Conservation (phyloP, 2,329 filamentous ascomycete genomes). For the Nakataea oryzae region DNA sequence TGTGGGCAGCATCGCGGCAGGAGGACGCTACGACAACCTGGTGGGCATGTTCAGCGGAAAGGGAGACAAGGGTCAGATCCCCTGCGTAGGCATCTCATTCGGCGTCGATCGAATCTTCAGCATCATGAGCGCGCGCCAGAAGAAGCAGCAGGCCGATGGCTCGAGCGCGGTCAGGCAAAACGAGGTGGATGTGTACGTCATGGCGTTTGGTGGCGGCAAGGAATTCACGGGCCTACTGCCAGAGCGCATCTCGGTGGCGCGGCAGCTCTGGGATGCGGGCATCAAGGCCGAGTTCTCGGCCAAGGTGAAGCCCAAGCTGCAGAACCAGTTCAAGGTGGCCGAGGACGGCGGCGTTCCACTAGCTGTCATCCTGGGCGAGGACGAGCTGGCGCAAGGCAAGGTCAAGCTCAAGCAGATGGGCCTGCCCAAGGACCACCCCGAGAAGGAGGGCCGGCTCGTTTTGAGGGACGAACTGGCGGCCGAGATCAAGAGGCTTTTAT, state of each 20-base stretch:
- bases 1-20: slow-evolving; percentile 80
- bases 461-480: slow-evolving; percentile 49
- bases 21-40: slow-evolving; percentile 84
- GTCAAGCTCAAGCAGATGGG: slow-evolving; percentile 77
- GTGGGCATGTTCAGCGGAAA: slow-evolving; percentile 88
- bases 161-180: slow-evolving; percentile 49
- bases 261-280: slow-evolving; percentile 72
- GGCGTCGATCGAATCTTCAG: slow-evolving; percentile 93
- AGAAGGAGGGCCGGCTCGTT: slow-evolving; percentile 80
- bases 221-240: slow-evolving; percentile 70
- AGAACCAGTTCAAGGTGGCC: slow-evolving; percentile 83
- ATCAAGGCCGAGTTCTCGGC: slow-evolving; percentile 85
- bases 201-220: slow-evolving; percentile 86
- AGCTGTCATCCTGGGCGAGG: slow-evolving; percentile 81
- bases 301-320: slow-evolving; percentile 85
- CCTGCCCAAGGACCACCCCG: slow-evolving; percentile 69
- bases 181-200: slow-evolving; percentile 83
- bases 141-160: slow-evolving; percentile 25
- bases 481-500: slow-evolving; percentile 41
- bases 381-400: slow-evolving; percentile 74
- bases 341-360: slow-evolving; percentile 73
- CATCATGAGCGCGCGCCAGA: slow-evolving; percentile 68
- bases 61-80: slow-evolving; percentile 65
- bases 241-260: slow-evolving; percentile 74
- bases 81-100: slow-evolving; percentile 87